Conservation (phyloP, 257 asterid genomes). For the Scutellaria galericulata region DNA sequence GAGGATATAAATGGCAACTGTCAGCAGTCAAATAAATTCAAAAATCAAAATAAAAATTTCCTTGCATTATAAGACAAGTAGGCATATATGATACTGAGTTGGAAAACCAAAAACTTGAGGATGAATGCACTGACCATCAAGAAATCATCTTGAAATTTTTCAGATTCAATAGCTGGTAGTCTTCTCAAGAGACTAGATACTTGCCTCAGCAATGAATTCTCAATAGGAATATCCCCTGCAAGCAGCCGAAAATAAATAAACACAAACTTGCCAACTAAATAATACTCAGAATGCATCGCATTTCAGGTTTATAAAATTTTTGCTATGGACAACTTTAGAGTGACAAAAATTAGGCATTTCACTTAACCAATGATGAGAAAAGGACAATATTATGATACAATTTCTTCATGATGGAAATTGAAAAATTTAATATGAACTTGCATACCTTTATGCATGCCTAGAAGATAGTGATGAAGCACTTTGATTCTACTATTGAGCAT, state of each 20-base stretch:
- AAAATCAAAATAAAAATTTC: background rate
- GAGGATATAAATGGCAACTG: constrained; percentile 15
- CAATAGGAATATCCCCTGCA: constrained; percentile 83
- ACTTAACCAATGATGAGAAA: constrained; percentile 19
- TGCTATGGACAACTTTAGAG: background rate
- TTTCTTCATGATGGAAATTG: constrained; percentile 13
- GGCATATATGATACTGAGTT: constrained; percentile 6
- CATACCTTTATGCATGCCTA: constrained; percentile 90
- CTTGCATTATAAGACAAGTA: background rate
- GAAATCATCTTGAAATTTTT: constrained; percentile 89
- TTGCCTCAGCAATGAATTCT: constrained; percentile 83
- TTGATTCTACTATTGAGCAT: constrained; percentile 92
- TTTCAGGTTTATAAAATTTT: background rate
- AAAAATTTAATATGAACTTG: background rate
- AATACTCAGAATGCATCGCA: constrained; percentile 3
- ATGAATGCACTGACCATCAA: constrained; percentile 73
- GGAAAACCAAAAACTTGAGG: constrained; percentile 12
- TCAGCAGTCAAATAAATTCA: constrained; percentile 11
- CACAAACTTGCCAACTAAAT: constrained; percentile 20
- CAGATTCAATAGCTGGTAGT: constrained; percentile 90
- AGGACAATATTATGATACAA: background rate
- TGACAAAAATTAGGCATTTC: background rate
- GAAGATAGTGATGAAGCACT: constrained; percentile 85
- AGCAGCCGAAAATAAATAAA: constrained; percentile 36
- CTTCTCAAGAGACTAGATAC: constrained; percentile 95